phyloP scores from a whole-genome alignment of 371 early-diverging fungal species.

The Choanephora cucurbitarum region DNA sequence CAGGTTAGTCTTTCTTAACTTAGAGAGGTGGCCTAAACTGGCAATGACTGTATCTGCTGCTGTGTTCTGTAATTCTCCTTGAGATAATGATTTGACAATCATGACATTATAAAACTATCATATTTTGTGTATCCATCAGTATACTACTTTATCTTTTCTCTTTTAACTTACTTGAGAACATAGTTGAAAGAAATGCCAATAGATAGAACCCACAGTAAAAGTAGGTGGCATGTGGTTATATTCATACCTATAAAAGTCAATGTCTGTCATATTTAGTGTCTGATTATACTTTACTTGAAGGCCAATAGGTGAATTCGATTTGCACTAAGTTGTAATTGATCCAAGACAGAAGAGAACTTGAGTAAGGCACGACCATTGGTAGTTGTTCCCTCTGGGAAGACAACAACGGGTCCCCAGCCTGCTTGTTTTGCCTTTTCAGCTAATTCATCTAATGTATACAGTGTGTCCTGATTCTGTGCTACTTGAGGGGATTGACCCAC shows the following conservation, averaged over 20 bases:
- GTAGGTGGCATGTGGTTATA: conserved; percentile 67
- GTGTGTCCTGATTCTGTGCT: conserved; percentile 14
- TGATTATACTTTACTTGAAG: conserved; percentile 60
- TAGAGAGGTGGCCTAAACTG: conserved; percentile 65
- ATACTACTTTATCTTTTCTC: too few species aligned
- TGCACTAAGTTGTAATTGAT: conserved; percentile 48
- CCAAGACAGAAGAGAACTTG: conserved; percentile 72
- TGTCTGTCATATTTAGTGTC: too few species aligned
- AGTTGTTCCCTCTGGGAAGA: conserved; percentile 90
- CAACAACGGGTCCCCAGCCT: conserved; percentile 69
- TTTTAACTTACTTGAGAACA: conserved; percentile 59
- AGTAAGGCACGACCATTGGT: conserved; percentile 86
- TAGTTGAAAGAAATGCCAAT: conserved; percentile 59
- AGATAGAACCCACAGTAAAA: conserved; percentile 65
- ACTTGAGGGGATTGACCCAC: conserved; percentile 38
- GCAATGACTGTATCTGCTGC: conserved; percentile 62
- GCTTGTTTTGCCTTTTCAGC: conserved; percentile 48
- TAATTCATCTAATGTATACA: conserved; percentile 53
- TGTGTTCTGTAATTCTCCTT: conserved; percentile 50
- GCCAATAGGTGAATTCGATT: conserved; percentile 62
- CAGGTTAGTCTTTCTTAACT: conserved; percentile 75
- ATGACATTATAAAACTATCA: conserved; percentile 58
- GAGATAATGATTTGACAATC: conserved; percentile 54
- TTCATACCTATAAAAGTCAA: conserved; percentile 53
- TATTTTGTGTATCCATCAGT: too few species aligned